phyloP scores from a whole-genome alignment of 371 early-diverging fungal genomes.

The Batrachochytrium dendrobatidis region DNA sequence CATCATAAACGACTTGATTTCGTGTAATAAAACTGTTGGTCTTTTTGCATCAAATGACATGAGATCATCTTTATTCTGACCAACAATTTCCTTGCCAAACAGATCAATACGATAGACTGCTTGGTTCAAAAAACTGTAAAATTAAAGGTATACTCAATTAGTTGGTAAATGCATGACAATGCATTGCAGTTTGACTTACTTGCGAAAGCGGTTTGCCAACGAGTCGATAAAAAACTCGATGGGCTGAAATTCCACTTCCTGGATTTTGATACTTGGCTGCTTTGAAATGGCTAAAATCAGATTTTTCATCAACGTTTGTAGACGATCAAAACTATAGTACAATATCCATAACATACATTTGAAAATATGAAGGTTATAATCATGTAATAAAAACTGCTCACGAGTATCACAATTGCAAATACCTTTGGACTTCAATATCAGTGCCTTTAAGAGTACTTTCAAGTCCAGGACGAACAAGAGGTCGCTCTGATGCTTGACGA shows the following conservation, averaged over 20 bases:
- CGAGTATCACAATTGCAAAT: no score
- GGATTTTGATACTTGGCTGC: not conserved
- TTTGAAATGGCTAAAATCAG: not conserved
- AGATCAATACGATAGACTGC: not conserved
- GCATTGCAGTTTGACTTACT: no score
- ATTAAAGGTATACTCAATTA: not conserved
- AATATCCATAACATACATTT: not conserved
- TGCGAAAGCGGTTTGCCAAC: conserved; percentile 16
- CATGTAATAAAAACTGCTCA: not conserved
- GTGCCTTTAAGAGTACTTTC: conserved; percentile 1
- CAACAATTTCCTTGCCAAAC: conserved; percentile 1
- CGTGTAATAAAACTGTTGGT: conserved; percentile 21
- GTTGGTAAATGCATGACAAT: no score
- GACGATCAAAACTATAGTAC: not conserved
- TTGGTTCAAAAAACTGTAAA: not conserved
- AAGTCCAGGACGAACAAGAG: not conserved
- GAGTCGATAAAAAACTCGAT: conserved; percentile 30
- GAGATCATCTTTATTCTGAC: not conserved
- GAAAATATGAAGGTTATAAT: not conserved
- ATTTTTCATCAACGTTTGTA: not conserved
- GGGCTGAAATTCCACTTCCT: conserved; percentile 23
- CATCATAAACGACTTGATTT: conserved; percentile 23
- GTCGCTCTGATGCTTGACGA: not conserved
- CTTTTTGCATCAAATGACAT: conserved; percentile 28
- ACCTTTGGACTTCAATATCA: not conserved